Evolutionary conservation across 257 asterid genomes (phyloP).

Genomic region (Salvia rosmarinus): DNA sequence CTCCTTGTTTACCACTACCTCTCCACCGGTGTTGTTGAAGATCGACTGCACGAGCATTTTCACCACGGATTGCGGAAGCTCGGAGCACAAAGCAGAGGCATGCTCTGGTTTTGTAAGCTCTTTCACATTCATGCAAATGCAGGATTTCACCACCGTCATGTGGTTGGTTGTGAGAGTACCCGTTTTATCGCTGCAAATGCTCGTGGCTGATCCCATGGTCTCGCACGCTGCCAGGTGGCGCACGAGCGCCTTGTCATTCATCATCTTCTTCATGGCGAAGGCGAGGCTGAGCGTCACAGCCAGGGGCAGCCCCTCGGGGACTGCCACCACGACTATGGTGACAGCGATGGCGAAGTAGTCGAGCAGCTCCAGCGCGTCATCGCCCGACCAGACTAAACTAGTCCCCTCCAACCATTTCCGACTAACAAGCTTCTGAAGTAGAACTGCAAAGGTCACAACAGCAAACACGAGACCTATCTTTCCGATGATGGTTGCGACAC

Average conservation of each 20-base stretch:
- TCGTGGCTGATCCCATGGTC: conserved; percentile 91
- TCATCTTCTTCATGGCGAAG: conserved; percentile 90
- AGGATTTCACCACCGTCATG: conserved; percentile 84
- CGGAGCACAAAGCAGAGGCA: conserved; percentile 47
- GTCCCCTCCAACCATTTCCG: conserved; percentile 57
- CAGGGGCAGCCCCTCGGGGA: conserved; percentile 86
- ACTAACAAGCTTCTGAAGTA: conserved; percentile 66
- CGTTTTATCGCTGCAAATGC: conserved; percentile 81
- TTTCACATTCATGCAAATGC: conserved; percentile 65
- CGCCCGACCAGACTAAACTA: conserved; percentile 63
- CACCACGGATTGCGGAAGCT: conserved; percentile 53
- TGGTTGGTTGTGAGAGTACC: conserved; percentile 84
- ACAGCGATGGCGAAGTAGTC: conserved; percentile 90
- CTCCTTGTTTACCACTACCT: conserved; percentile 60
- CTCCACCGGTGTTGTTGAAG: conserved; percentile 84
- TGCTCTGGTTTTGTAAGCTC: conserved; percentile 41
- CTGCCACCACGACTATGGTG: conserved; percentile 92
- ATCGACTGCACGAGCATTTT: conserved; percentile 63
- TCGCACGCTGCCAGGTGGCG: conserved; percentile 89
- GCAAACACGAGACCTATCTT: conserved; percentile 87
- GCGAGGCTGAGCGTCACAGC: conserved; percentile 88
- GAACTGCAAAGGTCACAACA: conserved; percentile 73
- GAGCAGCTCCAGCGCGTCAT: conserved; percentile 70
- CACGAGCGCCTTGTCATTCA: conserved; percentile 86
- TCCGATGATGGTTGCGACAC: conserved; percentile 91